Conservation (phyloP, 2,329 filamentous ascomycete genomes). For the Xylariaceae sp. region DNA sequence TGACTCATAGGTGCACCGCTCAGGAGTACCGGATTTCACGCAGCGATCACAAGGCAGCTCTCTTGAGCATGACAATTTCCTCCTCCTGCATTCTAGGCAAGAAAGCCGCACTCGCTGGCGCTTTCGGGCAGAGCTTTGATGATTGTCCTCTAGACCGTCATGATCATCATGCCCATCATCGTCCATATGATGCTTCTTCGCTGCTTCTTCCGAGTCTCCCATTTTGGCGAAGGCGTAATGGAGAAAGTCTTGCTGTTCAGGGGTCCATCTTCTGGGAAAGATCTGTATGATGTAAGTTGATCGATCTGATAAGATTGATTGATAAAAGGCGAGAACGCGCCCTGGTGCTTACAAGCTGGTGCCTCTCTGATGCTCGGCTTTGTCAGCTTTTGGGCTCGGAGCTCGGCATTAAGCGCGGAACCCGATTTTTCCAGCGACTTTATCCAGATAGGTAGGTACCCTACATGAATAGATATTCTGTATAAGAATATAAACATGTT, state of each 20-base stretch:
- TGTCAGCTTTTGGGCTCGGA: slow-evolving; percentile 24
- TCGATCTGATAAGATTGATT: slow-evolving; percentile 26
- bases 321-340: neutral
- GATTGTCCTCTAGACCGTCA: slow-evolving; percentile 38
- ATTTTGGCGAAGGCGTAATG: slow-evolving; percentile 12
- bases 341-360: too few species aligned
- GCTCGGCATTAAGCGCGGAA: slow-evolving; percentile 20
- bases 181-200: slow-evolving; percentile 23
- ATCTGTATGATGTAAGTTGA: slow-evolving; percentile 17
- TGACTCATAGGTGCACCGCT: slow-evolving; percentile 66
- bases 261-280: neutral
- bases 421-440: too few species aligned
- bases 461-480: too few species aligned
- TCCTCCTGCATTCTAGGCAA: slow-evolving; percentile 65
- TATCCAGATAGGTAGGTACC: too few species aligned
- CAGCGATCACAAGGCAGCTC: slow-evolving; percentile 68
- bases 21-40: slow-evolving; percentile 66
- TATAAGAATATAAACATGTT: too few species aligned
- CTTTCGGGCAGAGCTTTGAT: slow-evolving; percentile 56
- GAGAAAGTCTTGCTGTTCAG: neutral
- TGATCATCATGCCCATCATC: slow-evolving; percentile 33
- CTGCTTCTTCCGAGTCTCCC: slow-evolving; percentile 15
- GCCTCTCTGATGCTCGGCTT: slow-evolving; percentile 20
- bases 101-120: slow-evolving; percentile 65
- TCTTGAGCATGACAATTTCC: slow-evolving; percentile 67